These are phyloP conservation scores for Agastache rugosa DNA, from an alignment of 257 asterid species.

Conservation along the genomic window DNA sequence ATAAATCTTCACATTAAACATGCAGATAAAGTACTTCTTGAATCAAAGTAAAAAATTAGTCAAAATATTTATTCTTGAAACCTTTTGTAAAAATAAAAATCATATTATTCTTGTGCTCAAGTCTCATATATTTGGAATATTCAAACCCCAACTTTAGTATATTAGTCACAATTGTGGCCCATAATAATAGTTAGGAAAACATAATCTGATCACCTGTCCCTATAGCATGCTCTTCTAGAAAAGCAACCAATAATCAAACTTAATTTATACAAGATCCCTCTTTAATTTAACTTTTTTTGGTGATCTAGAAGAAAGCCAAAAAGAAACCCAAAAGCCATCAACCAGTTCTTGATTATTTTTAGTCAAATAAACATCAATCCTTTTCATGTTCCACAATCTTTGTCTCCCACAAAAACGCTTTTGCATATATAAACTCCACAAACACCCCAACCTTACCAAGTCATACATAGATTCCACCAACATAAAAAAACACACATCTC, in stretches of 20 bases:
- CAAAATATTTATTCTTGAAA: neutral
- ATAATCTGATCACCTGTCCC: neutral
- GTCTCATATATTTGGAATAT: neutral
- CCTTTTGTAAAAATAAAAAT: neutral
- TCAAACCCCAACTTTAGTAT: neutral
- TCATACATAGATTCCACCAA: conserved; percentile 35
- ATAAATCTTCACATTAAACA: neutral
- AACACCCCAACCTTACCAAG: neutral
- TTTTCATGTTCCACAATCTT: conserved; percentile 44
- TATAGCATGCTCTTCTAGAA: conserved; percentile 41
- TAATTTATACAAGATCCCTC: neutral
- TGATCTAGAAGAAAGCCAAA: conserved; percentile 40
- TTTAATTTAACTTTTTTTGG: neutral
- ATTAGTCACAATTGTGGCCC: conserved; percentile 5
- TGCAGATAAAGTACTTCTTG: neutral
- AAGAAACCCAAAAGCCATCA: conserved; percentile 29
- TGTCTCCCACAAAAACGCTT: conserved; percentile 35
- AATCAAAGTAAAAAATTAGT: neutral
- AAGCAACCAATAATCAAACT: conserved; percentile 24
- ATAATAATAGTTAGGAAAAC: conserved; percentile 6
- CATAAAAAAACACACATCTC: neutral
- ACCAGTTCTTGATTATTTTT: neutral
- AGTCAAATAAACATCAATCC: conserved; percentile 35
- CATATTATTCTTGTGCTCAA: neutral
- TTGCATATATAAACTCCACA: conserved; percentile 38